phyloP scores from a whole-genome alignment of 306 rosid genomes.

The Quercus mongolica region DNA sequence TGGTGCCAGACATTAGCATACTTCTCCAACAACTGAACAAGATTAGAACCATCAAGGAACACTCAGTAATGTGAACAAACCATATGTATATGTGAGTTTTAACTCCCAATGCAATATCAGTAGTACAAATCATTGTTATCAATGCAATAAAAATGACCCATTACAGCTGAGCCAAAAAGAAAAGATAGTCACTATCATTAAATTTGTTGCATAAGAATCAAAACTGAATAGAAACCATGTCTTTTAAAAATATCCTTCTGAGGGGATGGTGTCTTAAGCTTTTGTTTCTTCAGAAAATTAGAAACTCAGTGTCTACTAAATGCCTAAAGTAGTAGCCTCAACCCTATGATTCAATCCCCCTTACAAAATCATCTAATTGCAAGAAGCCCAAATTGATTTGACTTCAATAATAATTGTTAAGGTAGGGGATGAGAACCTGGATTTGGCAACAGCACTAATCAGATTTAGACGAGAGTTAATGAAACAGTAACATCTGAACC shows the following conservation, averaged over 20 bases:
- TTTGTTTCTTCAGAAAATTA: background rate
- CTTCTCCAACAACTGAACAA: slow-evolving; percentile 75
- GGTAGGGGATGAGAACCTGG: background rate
- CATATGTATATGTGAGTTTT: background rate
- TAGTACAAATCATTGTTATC: background rate
- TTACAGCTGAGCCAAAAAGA: background rate
- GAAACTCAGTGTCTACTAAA: background rate
- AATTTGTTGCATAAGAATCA: background rate
- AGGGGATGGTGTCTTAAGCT: background rate
- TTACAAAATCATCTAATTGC: background rate
- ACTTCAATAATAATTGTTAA: background rate
- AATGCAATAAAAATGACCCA: background rate
- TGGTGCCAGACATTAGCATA: slow-evolving; percentile 84
- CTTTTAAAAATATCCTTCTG: background rate
- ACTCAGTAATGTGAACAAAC: background rate
- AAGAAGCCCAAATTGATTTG: background rate
- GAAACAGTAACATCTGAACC: background rate
- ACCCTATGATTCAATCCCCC: background rate
- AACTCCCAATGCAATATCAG: background rate
- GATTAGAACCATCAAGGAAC: background rate
- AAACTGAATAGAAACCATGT: background rate
- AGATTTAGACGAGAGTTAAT: background rate
- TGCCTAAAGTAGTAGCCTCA: background rate
- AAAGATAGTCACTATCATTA: background rate
- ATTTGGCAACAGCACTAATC: background rate